phyloP scores from a whole-genome alignment of 2,329 filamentous ascomycete species.

The Sclerotinia trifoliorum region DNA sequence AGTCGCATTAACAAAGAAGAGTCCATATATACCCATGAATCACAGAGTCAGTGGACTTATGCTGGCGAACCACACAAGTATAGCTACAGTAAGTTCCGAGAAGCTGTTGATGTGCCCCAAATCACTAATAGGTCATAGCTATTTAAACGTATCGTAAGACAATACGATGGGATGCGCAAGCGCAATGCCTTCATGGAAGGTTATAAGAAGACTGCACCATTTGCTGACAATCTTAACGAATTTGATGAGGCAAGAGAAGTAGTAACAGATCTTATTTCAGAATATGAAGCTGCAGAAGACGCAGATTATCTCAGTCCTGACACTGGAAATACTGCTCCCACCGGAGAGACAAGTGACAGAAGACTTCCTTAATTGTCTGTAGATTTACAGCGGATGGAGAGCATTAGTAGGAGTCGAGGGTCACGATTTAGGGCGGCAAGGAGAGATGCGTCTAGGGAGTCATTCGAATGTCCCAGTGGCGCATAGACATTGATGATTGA shows the following conservation, averaged over 20 bases:
- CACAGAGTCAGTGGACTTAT: constrained; percentile 95
- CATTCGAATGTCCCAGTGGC: neutral
- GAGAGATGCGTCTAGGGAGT: neutral
- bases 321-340: constrained; percentile 30
- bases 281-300: constrained; percentile 94
- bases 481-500: constrained; percentile 5
- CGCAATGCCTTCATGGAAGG: constrained; percentile 94
- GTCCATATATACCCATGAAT: constrained; percentile 90
- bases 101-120: neutral
- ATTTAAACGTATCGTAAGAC: constrained; percentile 88
- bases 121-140: constrained; percentile 49
- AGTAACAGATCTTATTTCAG: constrained; percentile 83
- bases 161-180: constrained; percentile 93
- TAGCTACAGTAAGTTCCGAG: constrained; percentile 68
- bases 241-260: constrained; percentile 95
- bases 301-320: constrained; percentile 80
- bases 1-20: constrained; percentile 93
- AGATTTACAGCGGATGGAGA: neutral
- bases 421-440: constrained; percentile 11
- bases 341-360: constrained; percentile 37
- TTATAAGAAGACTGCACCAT: constrained; percentile 94
- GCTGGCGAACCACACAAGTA: constrained; percentile 97
- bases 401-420: constrained; percentile 14
- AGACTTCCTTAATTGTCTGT: constrained; percentile 29
- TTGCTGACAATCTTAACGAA: constrained; percentile 85